phyloP scores from a whole-genome alignment of 441 rosid genomes.

The Eutrema salsugineum region DNA sequence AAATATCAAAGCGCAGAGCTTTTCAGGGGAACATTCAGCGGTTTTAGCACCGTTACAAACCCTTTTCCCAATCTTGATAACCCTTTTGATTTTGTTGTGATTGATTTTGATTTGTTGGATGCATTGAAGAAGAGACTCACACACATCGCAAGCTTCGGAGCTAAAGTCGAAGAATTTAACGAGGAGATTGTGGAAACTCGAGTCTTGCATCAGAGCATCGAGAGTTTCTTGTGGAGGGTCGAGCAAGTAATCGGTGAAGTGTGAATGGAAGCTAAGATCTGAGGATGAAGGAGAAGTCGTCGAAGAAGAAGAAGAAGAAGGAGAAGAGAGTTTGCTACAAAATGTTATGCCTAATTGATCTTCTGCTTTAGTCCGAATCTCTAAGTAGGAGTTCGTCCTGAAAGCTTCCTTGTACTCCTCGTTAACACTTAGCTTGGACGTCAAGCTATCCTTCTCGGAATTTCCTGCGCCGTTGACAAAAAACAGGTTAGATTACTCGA shows the following conservation, averaged over 20 bases:
- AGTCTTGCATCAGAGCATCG: conserved; percentile 32
- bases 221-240: conserved; percentile 59
- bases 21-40: conserved; percentile 16
- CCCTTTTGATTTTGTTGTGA: conserved; percentile 49
- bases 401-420: conserved; percentile 85
- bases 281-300: conserved; percentile 40
- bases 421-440: conserved; percentile 47
- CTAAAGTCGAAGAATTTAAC: conserved; percentile 53
- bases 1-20: conserved; percentile 21
- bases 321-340: conserved; percentile 33
- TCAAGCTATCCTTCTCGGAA: conserved; percentile 40
- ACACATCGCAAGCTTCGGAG: conserved; percentile 52
- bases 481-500: not conserved
- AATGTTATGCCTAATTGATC: conserved; percentile 36
- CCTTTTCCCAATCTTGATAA: conserved; percentile 38
- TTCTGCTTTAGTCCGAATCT: conserved; percentile 57
- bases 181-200: conserved; percentile 42
- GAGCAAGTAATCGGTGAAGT: conserved; percentile 60
- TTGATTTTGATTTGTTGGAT: conserved; percentile 53
- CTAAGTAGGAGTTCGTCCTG: conserved; percentile 71
- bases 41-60: conserved; percentile 27
- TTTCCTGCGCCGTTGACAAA: conserved; percentile 40
- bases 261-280: conserved; percentile 29
- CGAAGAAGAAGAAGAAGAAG: conserved; percentile 32
- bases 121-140: conserved; percentile 58